phyloP scores from a whole-genome alignment of 805 yeast genomes.

The Danielia reshetovae region DNA sequence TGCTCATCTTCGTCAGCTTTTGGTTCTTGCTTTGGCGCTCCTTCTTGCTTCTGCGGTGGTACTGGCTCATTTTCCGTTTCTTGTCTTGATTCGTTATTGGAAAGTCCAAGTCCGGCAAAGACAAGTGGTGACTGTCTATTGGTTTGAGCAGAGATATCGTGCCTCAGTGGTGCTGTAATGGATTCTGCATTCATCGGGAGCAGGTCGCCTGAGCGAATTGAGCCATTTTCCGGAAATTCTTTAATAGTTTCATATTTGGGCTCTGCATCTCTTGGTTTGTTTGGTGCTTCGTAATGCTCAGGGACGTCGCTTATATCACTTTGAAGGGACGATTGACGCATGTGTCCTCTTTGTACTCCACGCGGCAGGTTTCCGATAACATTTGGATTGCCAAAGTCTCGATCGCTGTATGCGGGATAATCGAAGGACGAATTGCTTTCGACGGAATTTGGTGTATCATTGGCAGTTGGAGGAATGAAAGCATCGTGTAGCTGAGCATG shows the following conservation, averaged over 20 bases:
- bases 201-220: not conserved
- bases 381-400: not conserved
- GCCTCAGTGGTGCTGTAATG: too few species aligned
- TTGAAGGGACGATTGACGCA: not conserved
- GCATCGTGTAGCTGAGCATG: slow-evolving; percentile 1
- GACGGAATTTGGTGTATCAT: too few species aligned
- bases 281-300: not conserved
- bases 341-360: not conserved
- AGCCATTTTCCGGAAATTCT: not conserved
- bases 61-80: slow-evolving; percentile 6
- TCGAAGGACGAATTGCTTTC: too few species aligned
- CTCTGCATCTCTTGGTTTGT: not conserved
- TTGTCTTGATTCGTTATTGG: too few species aligned
- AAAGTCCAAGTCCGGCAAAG: too few species aligned
- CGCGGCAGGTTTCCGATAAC: not conserved
- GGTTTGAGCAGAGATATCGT: too few species aligned
- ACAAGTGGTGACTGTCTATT: too few species aligned
- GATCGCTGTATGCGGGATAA: not conserved
- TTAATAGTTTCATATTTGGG: not conserved
- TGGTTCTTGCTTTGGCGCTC: slow-evolving; percentile 1
- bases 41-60: not conserved
- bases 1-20: slow-evolving; percentile 2
- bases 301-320: not conserved
- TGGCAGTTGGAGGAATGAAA: not conserved
- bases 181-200: not conserved